Evolutionary conservation across 2,329 filamentous ascomycete species (phyloP), one percentile per base, ranked within the genome.

Genomic region (Penicillium sp.): DNA sequence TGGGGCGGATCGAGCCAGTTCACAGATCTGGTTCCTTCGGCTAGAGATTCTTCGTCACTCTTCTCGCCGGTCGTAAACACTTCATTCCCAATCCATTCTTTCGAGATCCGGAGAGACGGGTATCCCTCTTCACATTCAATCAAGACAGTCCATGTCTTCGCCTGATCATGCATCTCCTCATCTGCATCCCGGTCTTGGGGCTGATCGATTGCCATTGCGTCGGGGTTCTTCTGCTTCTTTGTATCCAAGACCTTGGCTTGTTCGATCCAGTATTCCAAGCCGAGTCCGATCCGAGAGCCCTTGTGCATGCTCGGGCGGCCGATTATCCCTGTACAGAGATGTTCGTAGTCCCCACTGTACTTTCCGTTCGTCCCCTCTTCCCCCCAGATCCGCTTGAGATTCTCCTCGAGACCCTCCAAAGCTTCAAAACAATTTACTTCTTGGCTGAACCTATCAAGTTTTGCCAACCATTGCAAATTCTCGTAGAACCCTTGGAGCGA

Each of bases 371-470:
- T 65, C 39, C 55, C 61, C 51, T 74, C 71, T 37, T 68, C 69
- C 7, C 65, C 60, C 71, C 71, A 74, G 31, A 74, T 58, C 28
- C 67, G 66, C 53, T 64, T 67, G 37, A 74, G 58, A 28, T 68
- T 69, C 44, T 69, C 61, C 44, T 70, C 68, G 4, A 74, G 60
- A 13, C 67, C 69, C 42, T 70, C 70, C n/a, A 73, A 56, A 9
- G 71, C 70, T 55, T 73, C 68, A 39, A 74, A 74, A 36, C 71
- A 74, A 38, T 74, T 74, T 9, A 72, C 65, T 34, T 72, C 67
- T 40, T 69, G 63, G 44, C 71, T 72, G 41, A 73, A 63, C 43
- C 65, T 64, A 52, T 74, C 72, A 44, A 71, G 60, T 28, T 67
- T 69, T n/a, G 69, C 68, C 23, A 74, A 63, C 59, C 71, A 70